Evolutionary conservation across 1,139 yeast genomes (phyloP), one percentile per base, ranked within the genome.

Genomic region (Yamadazyma triangularis): DNA sequence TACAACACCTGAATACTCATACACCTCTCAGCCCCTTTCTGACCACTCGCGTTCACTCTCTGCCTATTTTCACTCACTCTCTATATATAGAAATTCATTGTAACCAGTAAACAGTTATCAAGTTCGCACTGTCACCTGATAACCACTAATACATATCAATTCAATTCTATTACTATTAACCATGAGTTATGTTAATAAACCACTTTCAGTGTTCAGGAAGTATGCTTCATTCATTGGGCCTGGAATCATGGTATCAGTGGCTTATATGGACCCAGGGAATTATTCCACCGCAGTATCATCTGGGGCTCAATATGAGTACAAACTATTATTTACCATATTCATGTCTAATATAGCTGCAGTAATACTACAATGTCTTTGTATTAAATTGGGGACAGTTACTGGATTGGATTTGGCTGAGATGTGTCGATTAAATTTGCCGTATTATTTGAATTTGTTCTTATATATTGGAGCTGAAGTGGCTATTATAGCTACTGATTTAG

Each of bases 261-360:
- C 88, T 2, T 83, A 82, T 49, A 78, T 83, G 74, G 91, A 83
- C 49, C 91, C 91, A 0, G 93, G 93, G 2, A 83, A 83, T 50
- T 83, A 81, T 51, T 77, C 85, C 29, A 81, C 89, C 0, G 84
- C 89, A 1, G 89, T 83, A 2, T 78, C 84, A 12, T 80, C 88
- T 1, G 91, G 91, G 7, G 83, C 89, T 21, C 74, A 76, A 44
- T 82, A 79, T 48, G 71, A 76, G 35, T 82, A 81, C 51, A 73
- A 75, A 45, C 63, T 81, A 24, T 55, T 83, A 38, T 78, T 80
- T 45, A 65, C 83, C 11, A 72, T 82, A 4, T 63, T 81, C 38
- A 53, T 82, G 42, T 74, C 88, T 8, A 83, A 82, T 42, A 45
- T 81, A 13, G 75, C 80, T 62, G 93, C 93, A 0, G 83, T 82